These are phyloP conservation scores for Drechslerella stenobrocha DNA, from an alignment of 2,329 filamentous ascomycete genomes.

Conservation along the genomic window DNA sequence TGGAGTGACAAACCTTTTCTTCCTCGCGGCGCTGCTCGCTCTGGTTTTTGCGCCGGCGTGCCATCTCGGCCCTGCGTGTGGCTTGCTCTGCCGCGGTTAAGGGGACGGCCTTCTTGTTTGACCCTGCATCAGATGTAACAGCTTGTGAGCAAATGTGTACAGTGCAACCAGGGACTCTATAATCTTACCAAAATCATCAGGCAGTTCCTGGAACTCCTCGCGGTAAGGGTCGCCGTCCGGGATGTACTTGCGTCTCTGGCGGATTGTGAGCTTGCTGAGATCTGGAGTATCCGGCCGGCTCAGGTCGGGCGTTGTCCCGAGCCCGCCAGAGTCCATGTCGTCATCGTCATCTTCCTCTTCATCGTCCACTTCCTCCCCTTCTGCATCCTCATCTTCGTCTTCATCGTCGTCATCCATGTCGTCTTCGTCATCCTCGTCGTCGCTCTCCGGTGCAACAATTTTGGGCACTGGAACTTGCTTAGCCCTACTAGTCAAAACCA, in stretches of 20 bases:
- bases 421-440: conserved; percentile 31
- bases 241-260: conserved; percentile 64
- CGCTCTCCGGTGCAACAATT: conserved; percentile 24
- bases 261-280: conserved; percentile 68
- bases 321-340: conserved; percentile 52
- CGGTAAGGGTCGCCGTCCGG: conserved; percentile 59
- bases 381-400: conserved; percentile 49
- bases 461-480: conserved; percentile 20
- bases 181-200: conserved; percentile 56
- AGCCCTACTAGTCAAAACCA: conserved; percentile 5
- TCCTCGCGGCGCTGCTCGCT: conserved; percentile 78
- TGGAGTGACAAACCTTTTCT: conserved; percentile 64
- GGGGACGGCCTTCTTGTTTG: conserved; percentile 49
- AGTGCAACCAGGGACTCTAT: too few species aligned
- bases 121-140: conserved; percentile 18
- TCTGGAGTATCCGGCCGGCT: conserved; percentile 61
- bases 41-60: conserved; percentile 71
- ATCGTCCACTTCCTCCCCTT: conserved; percentile 22
- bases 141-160: conserved; percentile 22
- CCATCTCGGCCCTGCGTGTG: conserved; percentile 74
- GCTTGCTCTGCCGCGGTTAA: conserved; percentile 73
- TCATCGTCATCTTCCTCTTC: conserved; percentile 36
- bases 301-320: conserved; percentile 35
- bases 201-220: conserved; percentile 57
- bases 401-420: conserved; percentile 31